Evolutionary conservation across 352 stramenopile genomes (phyloP), one percentile per base, ranked within the genome.

Genomic region (Phytophthora fragariaefolia): DNA sequence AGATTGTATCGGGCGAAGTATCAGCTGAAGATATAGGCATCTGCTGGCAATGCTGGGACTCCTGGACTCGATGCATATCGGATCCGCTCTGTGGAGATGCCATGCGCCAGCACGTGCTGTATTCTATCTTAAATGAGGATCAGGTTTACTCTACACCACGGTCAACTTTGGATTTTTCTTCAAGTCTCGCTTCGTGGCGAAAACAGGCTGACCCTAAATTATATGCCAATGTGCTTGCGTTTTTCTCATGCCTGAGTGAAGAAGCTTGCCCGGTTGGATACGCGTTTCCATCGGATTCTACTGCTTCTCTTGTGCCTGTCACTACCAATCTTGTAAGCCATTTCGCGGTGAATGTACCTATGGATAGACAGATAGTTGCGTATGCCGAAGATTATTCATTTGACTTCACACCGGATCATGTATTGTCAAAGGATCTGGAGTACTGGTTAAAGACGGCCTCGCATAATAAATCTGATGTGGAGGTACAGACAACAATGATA

Each of bases 221-320:
- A 2, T 68, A 68, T 34, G n/a, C 10, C 0, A 51, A 28, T 4
- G 43, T 74, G 13, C 9, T 66, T 3, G n/a, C 36, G 4, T 28
- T 74, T 36, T 46, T 70, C 4, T 66, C 60, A 22, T 74, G 66
- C 15, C 49, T 74, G 10, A 66, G 46, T 36, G 18, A 26, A 1
- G 23, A 52, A 18, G 30, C 34, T 10, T 74, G 66, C 6, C 66
- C 60, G 10, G 48, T 74, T 1, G 66, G 66, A 1, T 70, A 70
- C 26, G 64, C 58, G 1, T 13, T 57, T 10, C 58, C 64, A 12
- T 55, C 58, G 3, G 43, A 72, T 26, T 24, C 51, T 12, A 18
- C 26, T 13, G 50, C 46, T n/a, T 8, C 43, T 7, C 47, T 73
- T 8, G 51, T 73, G 17, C 51, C 65, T n/a, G 32, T 57, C 18